These are phyloP conservation scores for Boechera divaricarpa DNA, from an alignment of 345 rosid genomes.

Conservation along the genomic window DNA sequence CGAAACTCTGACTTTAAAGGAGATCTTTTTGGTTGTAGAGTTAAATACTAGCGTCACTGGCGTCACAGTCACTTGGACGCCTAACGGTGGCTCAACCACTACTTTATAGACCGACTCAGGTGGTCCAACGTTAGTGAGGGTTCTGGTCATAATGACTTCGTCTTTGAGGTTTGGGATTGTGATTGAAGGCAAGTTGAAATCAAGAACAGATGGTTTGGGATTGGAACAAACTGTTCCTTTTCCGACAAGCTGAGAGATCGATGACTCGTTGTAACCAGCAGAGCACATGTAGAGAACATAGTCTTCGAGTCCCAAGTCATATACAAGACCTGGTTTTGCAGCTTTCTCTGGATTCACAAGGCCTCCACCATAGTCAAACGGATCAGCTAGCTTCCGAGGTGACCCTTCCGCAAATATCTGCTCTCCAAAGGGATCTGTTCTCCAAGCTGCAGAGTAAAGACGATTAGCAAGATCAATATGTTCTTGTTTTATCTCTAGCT, in stretches of 20 bases:
- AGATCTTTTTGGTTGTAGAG: constrained; percentile 29
- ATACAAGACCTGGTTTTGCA: constrained; percentile 61
- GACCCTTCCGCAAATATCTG: constrained; percentile 54
- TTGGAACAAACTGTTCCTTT: constrained; percentile 34
- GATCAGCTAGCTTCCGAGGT: constrained; percentile 50
- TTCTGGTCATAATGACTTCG: constrained; percentile 43
- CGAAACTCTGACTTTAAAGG: constrained; percentile 41
- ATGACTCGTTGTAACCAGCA: constrained; percentile 52
- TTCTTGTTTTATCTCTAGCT: not conserved
- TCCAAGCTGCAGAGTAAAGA: constrained; percentile 45
- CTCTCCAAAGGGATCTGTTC: constrained; percentile 47
- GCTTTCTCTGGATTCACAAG: constrained; percentile 68
- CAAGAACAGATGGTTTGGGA: constrained; percentile 35
- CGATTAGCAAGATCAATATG: not conserved
- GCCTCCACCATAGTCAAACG: constrained; percentile 67
- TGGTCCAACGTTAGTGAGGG: constrained; percentile 56
- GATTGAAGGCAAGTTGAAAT: constrained; percentile 61
- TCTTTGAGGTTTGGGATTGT: constrained; percentile 41
- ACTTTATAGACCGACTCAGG: constrained; percentile 44
- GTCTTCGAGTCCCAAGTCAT: constrained; percentile 55
- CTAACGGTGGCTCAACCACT: constrained; percentile 41
- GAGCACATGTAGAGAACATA: constrained; percentile 60
- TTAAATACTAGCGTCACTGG: constrained; percentile 44
- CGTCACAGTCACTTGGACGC: constrained; percentile 34
- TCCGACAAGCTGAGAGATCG: constrained; percentile 56